Evolutionary conservation across 805 yeast genomes (phyloP).

Genomic region (Starmerella scarabaei): DNA sequence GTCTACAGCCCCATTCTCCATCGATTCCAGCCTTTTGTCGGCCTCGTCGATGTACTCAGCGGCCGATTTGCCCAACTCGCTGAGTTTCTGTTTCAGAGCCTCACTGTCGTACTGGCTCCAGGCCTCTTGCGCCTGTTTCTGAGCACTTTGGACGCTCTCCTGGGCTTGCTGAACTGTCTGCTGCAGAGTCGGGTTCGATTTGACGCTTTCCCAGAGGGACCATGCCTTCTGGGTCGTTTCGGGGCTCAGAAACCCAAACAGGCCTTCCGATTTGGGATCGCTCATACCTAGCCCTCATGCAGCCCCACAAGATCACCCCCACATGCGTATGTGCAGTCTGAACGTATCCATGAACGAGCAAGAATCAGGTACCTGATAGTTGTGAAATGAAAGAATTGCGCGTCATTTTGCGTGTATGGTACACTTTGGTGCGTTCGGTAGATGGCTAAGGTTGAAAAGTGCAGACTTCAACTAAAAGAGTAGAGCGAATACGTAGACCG

Average conservation of each 20-base stretch:
- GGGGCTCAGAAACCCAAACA: not conserved
- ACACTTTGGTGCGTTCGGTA: too few relatives aligned
- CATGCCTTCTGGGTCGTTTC: conserved; percentile 10
- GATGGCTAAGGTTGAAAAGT: too few relatives aligned
- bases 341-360: too few relatives aligned
- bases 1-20: conserved; percentile 57
- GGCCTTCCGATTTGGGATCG: not conserved
- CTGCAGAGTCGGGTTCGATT: conserved; percentile 6
- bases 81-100: conserved; percentile 23
- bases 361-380: too few relatives aligned
- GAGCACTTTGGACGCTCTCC: conserved; percentile 4
- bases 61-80: conserved; percentile 32
- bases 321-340: too few relatives aligned
- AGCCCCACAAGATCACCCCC: too few relatives aligned
- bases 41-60: conserved; percentile 56
- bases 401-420: too few relatives aligned
- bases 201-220: conserved; percentile 14
- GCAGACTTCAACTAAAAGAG: too few relatives aligned
- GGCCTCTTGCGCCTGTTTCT: conserved; percentile 14
- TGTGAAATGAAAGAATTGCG: too few relatives aligned
- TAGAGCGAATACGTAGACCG: too few relatives aligned
- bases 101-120: conserved; percentile 13
- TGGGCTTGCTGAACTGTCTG: conserved; percentile 6
- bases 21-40: conserved; percentile 59
- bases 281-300: too few relatives aligned